Evolutionary conservation across 306 rosid genomes (phyloP).

Genomic region (Luffa aegyptiaca): DNA sequence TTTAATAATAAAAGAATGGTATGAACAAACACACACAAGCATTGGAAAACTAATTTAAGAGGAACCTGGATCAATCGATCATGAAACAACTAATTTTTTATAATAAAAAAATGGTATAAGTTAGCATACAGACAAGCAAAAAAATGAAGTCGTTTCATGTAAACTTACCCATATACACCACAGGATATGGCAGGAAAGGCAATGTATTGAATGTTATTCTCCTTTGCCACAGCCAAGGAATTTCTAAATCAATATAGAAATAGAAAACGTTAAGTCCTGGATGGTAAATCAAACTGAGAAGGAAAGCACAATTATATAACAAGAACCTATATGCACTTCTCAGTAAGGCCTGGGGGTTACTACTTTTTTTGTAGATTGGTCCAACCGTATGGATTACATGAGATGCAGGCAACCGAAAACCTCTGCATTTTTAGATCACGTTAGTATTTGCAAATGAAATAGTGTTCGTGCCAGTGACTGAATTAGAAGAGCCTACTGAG

Average conservation of each 20-base stretch:
- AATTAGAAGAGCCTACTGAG: conserved; percentile 37
- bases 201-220: conserved; percentile 48
- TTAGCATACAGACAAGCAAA: not conserved
- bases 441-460: not conserved
- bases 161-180: conserved; percentile 67
- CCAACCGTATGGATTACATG: conserved; percentile 83
- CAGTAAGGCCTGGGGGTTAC: conserved; percentile 44
- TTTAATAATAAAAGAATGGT: not conserved
- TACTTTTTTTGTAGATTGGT: conserved; percentile 37
- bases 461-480: not conserved
- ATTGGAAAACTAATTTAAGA: not conserved
- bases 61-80: not conserved
- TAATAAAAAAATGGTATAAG: not conserved
- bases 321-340: conserved; percentile 71
- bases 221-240: conserved; percentile 64
- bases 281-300: not conserved
- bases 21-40: not conserved
- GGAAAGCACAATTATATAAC: not conserved
- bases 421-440: conserved; percentile 36
- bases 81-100: not conserved
- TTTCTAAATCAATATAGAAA: conserved; percentile 34
- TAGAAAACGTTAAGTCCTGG: not conserved
- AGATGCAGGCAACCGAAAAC: conserved; percentile 65
- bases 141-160: not conserved
- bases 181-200: conserved; percentile 95